A percentile compares a stretch with the other conserved stretches of the same genome.
Evolutionary conservation across 306 rosid species (phyloP).

Genomic region (Mimosa pudica): DNA sequence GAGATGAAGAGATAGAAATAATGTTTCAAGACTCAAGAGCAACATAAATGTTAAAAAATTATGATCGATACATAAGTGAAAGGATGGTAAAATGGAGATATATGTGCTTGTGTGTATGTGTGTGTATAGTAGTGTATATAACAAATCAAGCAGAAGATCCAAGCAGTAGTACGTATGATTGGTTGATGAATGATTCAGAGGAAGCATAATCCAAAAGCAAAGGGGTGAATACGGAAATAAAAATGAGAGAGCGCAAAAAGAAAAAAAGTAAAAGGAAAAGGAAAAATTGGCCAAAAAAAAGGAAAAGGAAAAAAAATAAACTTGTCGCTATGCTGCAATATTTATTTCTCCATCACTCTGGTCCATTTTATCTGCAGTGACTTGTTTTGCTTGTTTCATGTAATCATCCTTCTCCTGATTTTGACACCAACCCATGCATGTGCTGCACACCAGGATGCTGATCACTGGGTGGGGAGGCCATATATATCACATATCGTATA

Average conservation of each 20-base stretch:
- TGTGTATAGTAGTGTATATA: not conserved
- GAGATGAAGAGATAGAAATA: not conserved
- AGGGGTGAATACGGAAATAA: constrained; percentile 13
- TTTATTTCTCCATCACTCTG: constrained; percentile 37
- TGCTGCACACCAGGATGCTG: constrained; percentile 33
- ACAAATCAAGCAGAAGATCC: constrained; percentile 35
- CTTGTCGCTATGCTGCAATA: constrained; percentile 39
- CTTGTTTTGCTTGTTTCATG: not conserved
- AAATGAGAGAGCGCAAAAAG: constrained; percentile 3
- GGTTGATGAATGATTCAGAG: constrained; percentile 39
- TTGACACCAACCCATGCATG: constrained; percentile 34
- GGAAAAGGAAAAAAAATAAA: not conserved
- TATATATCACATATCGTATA: not conserved
- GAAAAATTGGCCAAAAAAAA: not conserved
- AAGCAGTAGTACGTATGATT: not conserved
- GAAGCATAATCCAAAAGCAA: constrained; percentile 42
- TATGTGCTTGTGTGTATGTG: too few species aligned
- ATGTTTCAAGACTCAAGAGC: not conserved
- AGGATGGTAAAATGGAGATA: not conserved
- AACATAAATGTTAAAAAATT: not conserved
- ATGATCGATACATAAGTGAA: not conserved
- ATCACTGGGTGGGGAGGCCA: not conserved
- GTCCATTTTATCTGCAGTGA: constrained; percentile 41
- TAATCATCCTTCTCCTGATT: constrained; percentile 11
- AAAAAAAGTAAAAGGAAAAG: too few species aligned